Evolutionary conservation across 352 stramenopile genomes (phyloP).

Genomic region (Phytopythium boreale): DNA sequence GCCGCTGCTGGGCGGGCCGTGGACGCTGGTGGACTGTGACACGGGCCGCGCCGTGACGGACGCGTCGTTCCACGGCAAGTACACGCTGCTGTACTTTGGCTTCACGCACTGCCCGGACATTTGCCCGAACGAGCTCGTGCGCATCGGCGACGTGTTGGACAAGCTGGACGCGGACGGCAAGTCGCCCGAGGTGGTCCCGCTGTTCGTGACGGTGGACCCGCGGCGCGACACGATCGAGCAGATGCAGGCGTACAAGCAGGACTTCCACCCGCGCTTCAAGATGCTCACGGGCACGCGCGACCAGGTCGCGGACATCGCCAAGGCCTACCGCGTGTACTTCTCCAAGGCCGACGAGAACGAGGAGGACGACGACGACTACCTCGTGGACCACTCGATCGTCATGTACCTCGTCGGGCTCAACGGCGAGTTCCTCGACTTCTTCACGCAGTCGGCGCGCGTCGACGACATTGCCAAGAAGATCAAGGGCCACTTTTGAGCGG

Average conservation of each 20-base stretch:
- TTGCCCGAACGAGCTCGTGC: slow-evolving; percentile 98
- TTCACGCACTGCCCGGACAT: slow-evolving; percentile 99
- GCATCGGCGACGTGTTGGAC: slow-evolving; percentile 95
- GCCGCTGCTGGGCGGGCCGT: slow-evolving; percentile 89
- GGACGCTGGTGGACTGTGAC: slow-evolving; percentile 91
- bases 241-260: slow-evolving; percentile 94
- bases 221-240: slow-evolving; percentile 96
- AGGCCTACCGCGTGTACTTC: slow-evolving; percentile 99
- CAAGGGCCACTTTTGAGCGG: slow-evolving; percentile 62
- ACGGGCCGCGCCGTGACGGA: slow-evolving; percentile 87
- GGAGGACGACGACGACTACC: slow-evolving; percentile 97
- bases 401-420: slow-evolving; percentile 97
- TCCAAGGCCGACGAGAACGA: slow-evolving; percentile 95
- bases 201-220: slow-evolving; percentile 99
- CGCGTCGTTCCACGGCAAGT: slow-evolving; percentile 91
- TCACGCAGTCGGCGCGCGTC: slow-evolving; percentile 95
- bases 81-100: slow-evolving; percentile 98
- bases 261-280: slow-evolving; percentile 85
- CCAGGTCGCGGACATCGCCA: slow-evolving; percentile 96
- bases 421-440: slow-evolving; percentile 98
- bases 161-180: slow-evolving; percentile 73
- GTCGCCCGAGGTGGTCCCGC: slow-evolving; percentile 66
- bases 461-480: slow-evolving; percentile 96
- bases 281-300: slow-evolving; percentile 92
- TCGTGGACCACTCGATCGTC: slow-evolving; percentile 99